Conservation (phyloP, 805 yeast species). For the Ogataea naganishii region DNA sequence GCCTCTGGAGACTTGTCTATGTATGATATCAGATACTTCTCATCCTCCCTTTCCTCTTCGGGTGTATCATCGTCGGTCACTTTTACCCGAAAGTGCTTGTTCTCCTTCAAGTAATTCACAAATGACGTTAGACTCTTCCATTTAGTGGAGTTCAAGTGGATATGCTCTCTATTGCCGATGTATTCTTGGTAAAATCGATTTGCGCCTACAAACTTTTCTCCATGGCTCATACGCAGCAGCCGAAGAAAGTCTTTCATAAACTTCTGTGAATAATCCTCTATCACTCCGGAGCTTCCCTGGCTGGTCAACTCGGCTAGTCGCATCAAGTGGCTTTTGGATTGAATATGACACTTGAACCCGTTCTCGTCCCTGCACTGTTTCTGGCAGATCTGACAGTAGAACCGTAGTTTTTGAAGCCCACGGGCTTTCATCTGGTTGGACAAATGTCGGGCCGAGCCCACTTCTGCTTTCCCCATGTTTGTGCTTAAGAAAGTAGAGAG, state of each 20-base stretch:
- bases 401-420: conserved; percentile 79
- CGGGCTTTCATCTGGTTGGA: conserved; percentile 71
- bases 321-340: conserved; percentile 63
- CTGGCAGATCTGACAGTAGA: conserved; percentile 85
- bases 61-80: conserved; percentile 18
- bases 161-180: conserved; percentile 72
- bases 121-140: conserved; percentile 70
- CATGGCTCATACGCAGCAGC: conserved; percentile 60
- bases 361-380: conserved; percentile 95
- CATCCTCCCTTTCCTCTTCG: conserved; percentile 24
- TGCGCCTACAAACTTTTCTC: conserved; percentile 70
- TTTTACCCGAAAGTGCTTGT: conserved; percentile 47
- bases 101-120: conserved; percentile 47
- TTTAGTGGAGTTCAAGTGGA: conserved; percentile 85
- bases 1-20: conserved; percentile 48
- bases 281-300: conserved; percentile 17
- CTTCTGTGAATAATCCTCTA: conserved; percentile 49
- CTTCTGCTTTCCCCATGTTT: conserved; percentile 48
- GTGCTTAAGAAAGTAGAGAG: too few species aligned
- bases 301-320: conserved; percentile 36
- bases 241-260: conserved; percentile 60
- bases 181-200: conserved; percentile 88
- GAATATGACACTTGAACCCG: conserved; percentile 87
- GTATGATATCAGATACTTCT: conserved; percentile 32
- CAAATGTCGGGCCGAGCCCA: conserved; percentile 60